Percentiles rank a stretch among this genome's conserved stretches.
phyloP scores from a whole-genome alignment of 106 monocot species.

The Agapanthus africanus region DNA sequence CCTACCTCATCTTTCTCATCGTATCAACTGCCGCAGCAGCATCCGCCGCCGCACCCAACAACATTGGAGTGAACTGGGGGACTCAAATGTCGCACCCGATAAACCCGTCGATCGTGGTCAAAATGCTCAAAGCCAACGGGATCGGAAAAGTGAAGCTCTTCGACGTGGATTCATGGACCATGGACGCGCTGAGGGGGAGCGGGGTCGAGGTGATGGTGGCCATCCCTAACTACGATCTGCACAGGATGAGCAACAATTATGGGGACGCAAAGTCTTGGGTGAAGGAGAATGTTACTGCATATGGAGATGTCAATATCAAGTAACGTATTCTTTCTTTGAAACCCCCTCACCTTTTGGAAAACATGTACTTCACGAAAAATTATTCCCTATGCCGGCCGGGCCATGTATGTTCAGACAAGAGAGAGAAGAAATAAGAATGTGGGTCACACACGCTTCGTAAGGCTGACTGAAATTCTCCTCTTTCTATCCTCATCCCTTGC shows the following conservation, averaged over 20 bases:
- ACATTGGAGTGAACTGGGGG: constrained; percentile 75
- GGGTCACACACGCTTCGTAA: no score
- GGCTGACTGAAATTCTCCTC: no score
- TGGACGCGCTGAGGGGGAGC: constrained; percentile 37
- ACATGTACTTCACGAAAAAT: no score
- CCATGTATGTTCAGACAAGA: no score
- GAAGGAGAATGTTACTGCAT: constrained; percentile 41
- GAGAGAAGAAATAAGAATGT: no score
- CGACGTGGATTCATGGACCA: constrained; percentile 66
- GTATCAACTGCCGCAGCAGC: no score
- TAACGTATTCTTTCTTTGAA: no score
- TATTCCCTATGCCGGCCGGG: no score
- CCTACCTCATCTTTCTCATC: no score
- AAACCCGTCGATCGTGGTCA: constrained; percentile 34
- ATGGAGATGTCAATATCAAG: constrained; percentile 44
- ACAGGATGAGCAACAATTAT: constrained; percentile 26
- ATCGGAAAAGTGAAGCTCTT: constrained; percentile 73
- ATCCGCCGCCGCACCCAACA: no score
- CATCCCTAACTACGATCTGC: constrained; percentile 66
- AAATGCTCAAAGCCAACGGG: constrained; percentile 55
- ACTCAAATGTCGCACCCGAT: constrained; percentile 50
- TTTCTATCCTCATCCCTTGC: no score
- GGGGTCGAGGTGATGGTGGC: constrained; percentile 68
- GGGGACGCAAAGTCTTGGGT: constrained; percentile 58
- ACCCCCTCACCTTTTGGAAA: no score